Evolutionary conservation across 768 basidiomycete species (phyloP), one percentile per base, ranked within the genome.

Genomic region (Calocera cornea): DNA sequence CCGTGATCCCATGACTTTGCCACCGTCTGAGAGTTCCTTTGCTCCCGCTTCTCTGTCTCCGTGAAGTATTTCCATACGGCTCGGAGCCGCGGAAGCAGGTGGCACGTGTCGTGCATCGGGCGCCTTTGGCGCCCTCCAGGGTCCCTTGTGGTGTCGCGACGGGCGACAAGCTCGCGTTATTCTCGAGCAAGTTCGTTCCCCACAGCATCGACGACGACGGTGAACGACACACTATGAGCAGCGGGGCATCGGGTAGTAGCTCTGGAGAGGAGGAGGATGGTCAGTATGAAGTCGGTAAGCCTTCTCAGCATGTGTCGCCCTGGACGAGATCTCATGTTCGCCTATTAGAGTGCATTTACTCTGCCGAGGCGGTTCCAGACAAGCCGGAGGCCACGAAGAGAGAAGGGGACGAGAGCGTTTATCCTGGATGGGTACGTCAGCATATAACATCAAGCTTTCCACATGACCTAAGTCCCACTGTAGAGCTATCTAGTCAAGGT

Each of bases 401-500:
- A 47, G 19, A 5, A 8, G 54, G 54, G 11, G 54, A 60, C 54
- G 22, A 60, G 27, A 31, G 7, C 5, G 31, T 27, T 8, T 60
- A 60, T 60, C 54, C 54, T 27, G 54, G 54, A 60, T 60, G 54
- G 54, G 54, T 60, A 33, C 11, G 54, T 22, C 31, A 16, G 24
- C 54, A 16, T 10, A 29, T 11, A 14, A 11, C 44, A 29, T 29
- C 7, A 3, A 24, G 7, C 22, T 60, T 2, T 31, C 11, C 2
- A 12, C 14, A 11, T 29, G 14, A 60, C 31, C 31, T 60, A 10
- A 27, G 14, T 5, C 19, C 19, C 8, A 19, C 19, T 22, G 24
- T 33, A 60, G 54, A 60, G 54, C 54, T 60, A 60, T 60, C 22
- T 60, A 22, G 31, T 33, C 14, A 60, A 60, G 54, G 54, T 60